phyloP scores from a whole-genome alignment of 805 yeast species.

The Candida fluviatilis region DNA sequence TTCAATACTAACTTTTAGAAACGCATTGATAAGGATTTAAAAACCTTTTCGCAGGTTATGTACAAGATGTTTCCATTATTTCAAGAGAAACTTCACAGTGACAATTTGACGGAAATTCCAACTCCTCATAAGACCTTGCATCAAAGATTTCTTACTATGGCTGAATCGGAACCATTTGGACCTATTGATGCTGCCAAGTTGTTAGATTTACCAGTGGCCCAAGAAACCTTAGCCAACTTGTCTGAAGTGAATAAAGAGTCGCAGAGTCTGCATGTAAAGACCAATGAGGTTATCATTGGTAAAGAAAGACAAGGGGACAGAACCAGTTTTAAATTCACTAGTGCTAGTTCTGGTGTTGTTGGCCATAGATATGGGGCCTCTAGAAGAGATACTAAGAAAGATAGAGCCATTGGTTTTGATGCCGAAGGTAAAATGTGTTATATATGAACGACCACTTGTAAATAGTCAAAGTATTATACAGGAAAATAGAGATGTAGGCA shows the following conservation, averaged over 20 bases:
- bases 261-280: conserved; percentile 15
- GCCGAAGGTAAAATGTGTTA: conserved; percentile 58
- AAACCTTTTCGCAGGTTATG: conserved; percentile 57
- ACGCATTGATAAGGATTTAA: conserved; percentile 51
- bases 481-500: too few species aligned
- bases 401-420: conserved; percentile 71
- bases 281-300: conserved; percentile 41
- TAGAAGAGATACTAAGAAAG: conserved; percentile 81
- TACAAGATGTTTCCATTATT: conserved; percentile 80
- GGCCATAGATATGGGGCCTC: conserved; percentile 92
- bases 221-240: conserved; percentile 65
- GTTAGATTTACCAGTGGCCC: conserved; percentile 84
- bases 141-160: conserved; percentile 81
- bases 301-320: conserved; percentile 66
- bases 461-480: not conserved
- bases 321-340: conserved; percentile 66
- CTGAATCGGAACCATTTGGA: conserved; percentile 94
- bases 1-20: conserved; percentile 43
- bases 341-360: conserved; percentile 75
- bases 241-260: conserved; percentile 36
- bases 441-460: conserved; percentile 8
- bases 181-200: conserved; percentile 91
- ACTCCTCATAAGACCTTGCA: conserved; percentile 77
- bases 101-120: conserved; percentile 91
- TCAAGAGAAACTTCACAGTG: conserved; percentile 40